Evolutionary conservation across 2,329 filamentous ascomycete genomes (phyloP).

Genomic region (Stemphylium beticola): DNA sequence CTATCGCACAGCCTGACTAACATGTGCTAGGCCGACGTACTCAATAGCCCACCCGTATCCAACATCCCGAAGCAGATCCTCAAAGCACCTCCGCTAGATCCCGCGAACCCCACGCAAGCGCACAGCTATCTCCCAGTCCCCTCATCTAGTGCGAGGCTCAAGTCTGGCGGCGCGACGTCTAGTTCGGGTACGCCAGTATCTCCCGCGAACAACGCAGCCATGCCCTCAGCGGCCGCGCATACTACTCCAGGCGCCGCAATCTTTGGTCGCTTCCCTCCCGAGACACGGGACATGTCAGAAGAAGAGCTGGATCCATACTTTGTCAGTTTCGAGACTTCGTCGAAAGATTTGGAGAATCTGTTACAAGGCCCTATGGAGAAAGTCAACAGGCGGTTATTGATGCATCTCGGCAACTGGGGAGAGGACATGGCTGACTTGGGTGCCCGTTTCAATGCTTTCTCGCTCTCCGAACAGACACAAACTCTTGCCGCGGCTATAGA

Average conservation of each 20-base stretch:
- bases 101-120: slow-evolving; percentile 87
- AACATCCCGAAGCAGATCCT: slow-evolving; percentile 93
- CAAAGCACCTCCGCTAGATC: slow-evolving; percentile 92
- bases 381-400: slow-evolving; percentile 87
- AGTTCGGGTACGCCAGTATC: slow-evolving; percentile 61
- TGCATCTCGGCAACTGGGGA: slow-evolving; percentile 81
- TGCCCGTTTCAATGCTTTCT: slow-evolving; percentile 96
- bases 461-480: slow-evolving; percentile 87
- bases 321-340: slow-evolving; percentile 87
- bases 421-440: slow-evolving; percentile 91
- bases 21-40: slow-evolving; percentile 79
- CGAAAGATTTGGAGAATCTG: slow-evolving; percentile 86
- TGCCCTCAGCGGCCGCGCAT: slow-evolving; percentile 62
- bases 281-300: slow-evolving; percentile 77
- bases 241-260: slow-evolving; percentile 66
- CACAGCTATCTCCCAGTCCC: slow-evolving; percentile 90
- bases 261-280: slow-evolving; percentile 82
- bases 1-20: slow-evolving; percentile 1
- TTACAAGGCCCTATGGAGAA: slow-evolving; percentile 95
- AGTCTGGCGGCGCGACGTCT: slow-evolving; percentile 56
- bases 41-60: slow-evolving; percentile 86
- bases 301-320: slow-evolving; percentile 96
- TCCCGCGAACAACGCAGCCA: slow-evolving; percentile 58
- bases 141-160: slow-evolving; percentile 83
- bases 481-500: slow-evolving; percentile 93